Evolutionary conservation across 495 filamentous ascomycete species (phyloP).

Genomic region (Penicillium riverlandense): DNA sequence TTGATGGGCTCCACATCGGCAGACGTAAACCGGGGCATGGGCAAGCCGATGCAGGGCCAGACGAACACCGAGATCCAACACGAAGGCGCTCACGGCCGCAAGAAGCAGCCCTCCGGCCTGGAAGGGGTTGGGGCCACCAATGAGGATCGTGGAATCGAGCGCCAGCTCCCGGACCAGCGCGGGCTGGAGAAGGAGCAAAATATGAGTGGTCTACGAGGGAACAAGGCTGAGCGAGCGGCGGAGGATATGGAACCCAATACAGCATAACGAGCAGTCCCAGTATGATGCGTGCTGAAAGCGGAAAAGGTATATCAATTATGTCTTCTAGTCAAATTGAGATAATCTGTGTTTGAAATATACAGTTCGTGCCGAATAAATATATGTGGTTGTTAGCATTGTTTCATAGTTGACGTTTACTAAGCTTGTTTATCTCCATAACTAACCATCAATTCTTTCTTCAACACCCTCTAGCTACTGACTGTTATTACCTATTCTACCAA

Average conservation of each 20-base stretch:
- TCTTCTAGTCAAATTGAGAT: too few species aligned
- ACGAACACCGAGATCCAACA: slow-evolving; percentile 50
- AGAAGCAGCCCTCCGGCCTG: slow-evolving; percentile 46
- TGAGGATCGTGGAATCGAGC: slow-evolving; percentile 17
- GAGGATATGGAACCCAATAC: slow-evolving; percentile 37
- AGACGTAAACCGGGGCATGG: slow-evolving; percentile 53
- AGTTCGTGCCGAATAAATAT: too few species aligned
- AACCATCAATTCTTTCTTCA: too few species aligned
- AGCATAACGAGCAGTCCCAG: slow-evolving; percentile 9
- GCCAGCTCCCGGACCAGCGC: slow-evolving; percentile 20
- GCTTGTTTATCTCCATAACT: too few species aligned
- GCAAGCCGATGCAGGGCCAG: slow-evolving; percentile 56
- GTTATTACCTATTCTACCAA: too few species aligned
- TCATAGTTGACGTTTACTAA: too few species aligned
- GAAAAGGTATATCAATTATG: too few species aligned
- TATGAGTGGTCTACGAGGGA: slow-evolving; percentile 11
- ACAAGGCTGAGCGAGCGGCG: slow-evolving; percentile 28
- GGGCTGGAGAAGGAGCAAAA: slow-evolving; percentile 24
- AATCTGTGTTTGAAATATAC: too few species aligned
- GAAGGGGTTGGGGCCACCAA: slow-evolving; percentile 45
- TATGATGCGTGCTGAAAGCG: too few species aligned
- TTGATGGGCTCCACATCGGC: slow-evolving; percentile 56
- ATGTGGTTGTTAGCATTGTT: too few species aligned
- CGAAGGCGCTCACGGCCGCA: slow-evolving; percentile 43
- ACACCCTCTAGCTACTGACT: too few species aligned